Evolutionary conservation across 2,329 filamentous ascomycete genomes (phyloP), one percentile per base, ranked within the genome.

Genomic region (Cytospora piceicola): DNA sequence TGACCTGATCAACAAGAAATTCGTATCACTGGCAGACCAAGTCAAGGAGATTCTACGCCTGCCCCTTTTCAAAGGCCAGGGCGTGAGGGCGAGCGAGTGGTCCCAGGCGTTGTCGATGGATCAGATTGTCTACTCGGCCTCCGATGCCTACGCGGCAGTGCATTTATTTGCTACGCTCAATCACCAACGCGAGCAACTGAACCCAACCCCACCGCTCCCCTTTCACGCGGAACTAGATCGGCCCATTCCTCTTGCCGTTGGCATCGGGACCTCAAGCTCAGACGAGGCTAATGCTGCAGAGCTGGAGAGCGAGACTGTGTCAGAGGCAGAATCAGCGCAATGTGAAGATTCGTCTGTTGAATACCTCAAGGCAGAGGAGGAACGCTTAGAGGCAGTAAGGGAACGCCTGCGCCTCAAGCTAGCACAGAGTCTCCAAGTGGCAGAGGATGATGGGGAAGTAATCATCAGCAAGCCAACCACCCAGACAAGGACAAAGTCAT

Each of bases 121-220:
- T 12, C 94, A 97, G 74, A 84, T 92, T 22, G 76, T 84, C 59
- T 93, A 94, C 76, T 88, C 92, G 12, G 93, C 92, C 15, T 89
- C 91, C 0, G 93, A 96, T 75, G 90, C 92, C 0, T 97, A 97
- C 74, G 93, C 91, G 66, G 86, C 88, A 53, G 77, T 90, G 14
- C 89, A 92, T 64, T 79, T 97, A 1, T 96, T 87, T 72, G 81
- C 92, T 67, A 82, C 84, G 0, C 79, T 97, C 54, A 89, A 97
- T 65, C 78, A 85, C 58, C 86, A 90, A 71, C 83, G 94, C 20
- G 81, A 85, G 70, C 79, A 80, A 8, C 80, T 97, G 67, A 77
- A 85, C 15, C 93, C 93, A 1, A 83, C 79, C 2, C 94, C 94
- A 6, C 90, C 91, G 4, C 81, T 85, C 8, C 93, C 93, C 0